Base-by-base conservation (phyloP, 1,284 basidiomycete genomes). In the Ceratorhiza oryzae-sativae region DNA sequence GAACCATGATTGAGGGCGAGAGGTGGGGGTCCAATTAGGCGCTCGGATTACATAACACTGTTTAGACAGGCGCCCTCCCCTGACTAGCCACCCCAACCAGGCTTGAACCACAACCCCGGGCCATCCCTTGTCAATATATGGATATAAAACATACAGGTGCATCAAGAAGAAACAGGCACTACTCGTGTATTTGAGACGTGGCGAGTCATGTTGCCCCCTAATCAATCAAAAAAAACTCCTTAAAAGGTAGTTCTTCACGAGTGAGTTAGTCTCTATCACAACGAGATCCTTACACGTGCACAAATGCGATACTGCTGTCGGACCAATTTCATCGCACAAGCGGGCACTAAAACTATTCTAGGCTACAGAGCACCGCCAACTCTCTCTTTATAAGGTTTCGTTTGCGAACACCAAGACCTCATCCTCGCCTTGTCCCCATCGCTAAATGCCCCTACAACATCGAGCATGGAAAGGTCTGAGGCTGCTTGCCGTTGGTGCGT, bases 1-100 rank as follows among this genome's bases (percentile, higher is more conserved):
- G 86, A 80, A 99, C 97, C 97, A 98, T 97, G 78, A 77, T 82
- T 79, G 75, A 78, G 77, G 77, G 42, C 12, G n/a, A 25, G 42
- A 18, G 59, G 27, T n/a, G 12, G 59, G 15, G 32, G 56, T 4
- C 4, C 9, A 23, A 49, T 25, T 23, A 49, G 18, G 23, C 48
- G 48, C 48, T 23, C 25, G 6, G 4, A 6, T 49, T 49, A 49
- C 48, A 18, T 49, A 25, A 23, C 9, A 6, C 4, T 23, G 15
- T 49, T 25, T 49, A 23, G 27, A 8, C 20, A 6, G 27, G 48
- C 10, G 48, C 48, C 48, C 18, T 8, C 4, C 5, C 20, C 48
- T 13, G 48, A 25, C 23, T 49, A 4, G 42, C 42, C 42, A 45
- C 42, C 42, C 42, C 42, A 45, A 45, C 18, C 42, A 9, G n/a